Conservation (phyloP, 768 basidiomycete genomes). For the Rhizopogon sp. region DNA sequence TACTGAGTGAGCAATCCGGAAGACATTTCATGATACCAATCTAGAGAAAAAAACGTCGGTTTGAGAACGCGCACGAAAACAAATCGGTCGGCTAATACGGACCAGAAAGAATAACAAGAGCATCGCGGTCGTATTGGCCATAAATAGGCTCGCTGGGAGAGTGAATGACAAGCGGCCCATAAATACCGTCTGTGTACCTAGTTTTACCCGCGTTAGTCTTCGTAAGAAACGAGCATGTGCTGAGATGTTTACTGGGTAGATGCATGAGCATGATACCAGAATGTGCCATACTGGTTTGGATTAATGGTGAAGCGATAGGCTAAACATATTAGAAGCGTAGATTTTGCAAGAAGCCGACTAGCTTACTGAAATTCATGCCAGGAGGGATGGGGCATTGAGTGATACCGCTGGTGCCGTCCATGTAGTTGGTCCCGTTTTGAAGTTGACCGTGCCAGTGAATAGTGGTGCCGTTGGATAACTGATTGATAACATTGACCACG, state of each 20-base stretch:
- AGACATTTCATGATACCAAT: conserved; percentile 31
- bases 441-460: conserved; percentile 33
- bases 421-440: conserved; percentile 43
- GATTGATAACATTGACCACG: conserved; percentile 30
- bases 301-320: conserved; percentile 38
- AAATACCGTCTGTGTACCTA: conserved; percentile 43
- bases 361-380: conserved; percentile 35
- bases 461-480: conserved; percentile 25
- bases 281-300: conserved; percentile 37
- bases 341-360: not conserved
- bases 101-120: conserved; percentile 32
- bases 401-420: conserved; percentile 42
- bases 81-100: conserved; percentile 7
- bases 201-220: conserved; percentile 13
- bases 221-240: conserved; percentile 6
- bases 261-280: conserved; percentile 44
- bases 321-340: conserved; percentile 2
- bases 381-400: conserved; percentile 54
- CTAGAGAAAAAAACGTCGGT: conserved; percentile 6
- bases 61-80: not conserved
- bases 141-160: conserved; percentile 28
- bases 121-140: conserved; percentile 34
- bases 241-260: conserved; percentile 18
- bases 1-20: conserved; percentile 24
- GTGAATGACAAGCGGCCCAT: conserved; percentile 44